phyloP scores from a whole-genome alignment of 208 protist genomes.

The Borovskyia barvae region DNA sequence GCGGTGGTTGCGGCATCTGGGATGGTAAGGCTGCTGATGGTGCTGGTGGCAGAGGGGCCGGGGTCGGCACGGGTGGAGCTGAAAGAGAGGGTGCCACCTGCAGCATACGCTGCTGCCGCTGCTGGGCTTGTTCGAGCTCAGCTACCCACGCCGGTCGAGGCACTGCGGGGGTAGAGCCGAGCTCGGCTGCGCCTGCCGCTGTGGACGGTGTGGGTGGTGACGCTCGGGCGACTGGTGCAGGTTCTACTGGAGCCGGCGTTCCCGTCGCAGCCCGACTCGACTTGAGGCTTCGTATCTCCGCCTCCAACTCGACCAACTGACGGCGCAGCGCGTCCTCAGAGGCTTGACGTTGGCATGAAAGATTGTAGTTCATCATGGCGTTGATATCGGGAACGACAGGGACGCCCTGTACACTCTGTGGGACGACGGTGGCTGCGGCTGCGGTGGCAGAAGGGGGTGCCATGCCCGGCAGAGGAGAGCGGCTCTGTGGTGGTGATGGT shows the following conservation, averaged over 20 bases:
- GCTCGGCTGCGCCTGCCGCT: background rate
- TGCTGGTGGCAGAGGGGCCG: conserved; percentile 1
- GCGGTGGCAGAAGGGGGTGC: conserved; percentile 2
- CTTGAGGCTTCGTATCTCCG: conserved; percentile 43
- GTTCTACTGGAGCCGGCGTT: background rate
- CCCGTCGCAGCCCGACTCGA: conserved; percentile 1
- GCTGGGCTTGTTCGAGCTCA: conserved; percentile 17
- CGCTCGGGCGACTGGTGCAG: background rate
- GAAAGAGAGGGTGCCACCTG: background rate
- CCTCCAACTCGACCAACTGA: conserved; percentile 65
- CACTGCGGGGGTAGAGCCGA: background rate
- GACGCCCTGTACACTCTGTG: conserved; percentile 33
- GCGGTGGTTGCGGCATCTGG: background rate
- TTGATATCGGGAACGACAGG: conserved; percentile 79
- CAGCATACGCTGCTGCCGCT: conserved; percentile 19
- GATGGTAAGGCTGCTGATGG: background rate
- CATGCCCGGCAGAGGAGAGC: conserved; percentile 9
- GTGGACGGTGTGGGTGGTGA: background rate
- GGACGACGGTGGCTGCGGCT: background rate
- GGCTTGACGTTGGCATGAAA: conserved; percentile 56
- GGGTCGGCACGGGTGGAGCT: background rate
- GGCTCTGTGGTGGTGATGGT: background rate
- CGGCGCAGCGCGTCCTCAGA: conserved; percentile 60
- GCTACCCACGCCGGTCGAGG: conserved; percentile 10
- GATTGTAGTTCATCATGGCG: conserved; percentile 73